Base-by-base conservation (phyloP, 345 rosid species). In the Physaria fendleri region DNA sequence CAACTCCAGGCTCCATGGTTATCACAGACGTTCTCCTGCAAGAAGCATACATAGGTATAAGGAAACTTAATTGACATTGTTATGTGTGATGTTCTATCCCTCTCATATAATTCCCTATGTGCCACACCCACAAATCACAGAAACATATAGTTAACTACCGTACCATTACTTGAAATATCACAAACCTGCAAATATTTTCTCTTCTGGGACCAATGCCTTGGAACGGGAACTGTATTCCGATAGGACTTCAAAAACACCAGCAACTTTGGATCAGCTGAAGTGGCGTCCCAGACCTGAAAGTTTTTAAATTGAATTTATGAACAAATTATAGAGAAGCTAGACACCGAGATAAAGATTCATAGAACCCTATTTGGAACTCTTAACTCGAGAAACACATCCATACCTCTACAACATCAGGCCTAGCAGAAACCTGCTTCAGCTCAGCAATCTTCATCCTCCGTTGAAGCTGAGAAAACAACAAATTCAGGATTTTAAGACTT, bases 361-460 rank as follows among this genome's bases (percentile, higher is more conserved):
- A 38, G 34, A 55, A 8, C n/a, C 23, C 5, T 5, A 22, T 2
- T 2, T 18, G 25, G 8, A 15, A 64, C 30, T 63, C 5, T 12
- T 12, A 8, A 5, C 21, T 35, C 35, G 42, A 62, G 16, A 41
- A 21, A 59, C 33, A 24, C 68, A 70, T 33, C 16, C 57, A 13
- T 76, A 94, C 97, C 96, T 90, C 99, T 46, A 94, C 99, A 18
- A 90, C 99, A 90, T 90, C 97, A 62, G 97, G 99, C 79, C 96
- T 87, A 11, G 96, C 75, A 61, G 93, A 87, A 9, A 87, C 89
- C 71, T 90, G 95, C 73, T 94, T 94, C 37, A 94, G 78, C 72
- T 84, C 85, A 59, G 93, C 96, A 78, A 90, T 82, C 67, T 90
- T 94, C 99, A 94, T 90, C 63, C 96, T 78, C 33, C 96, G 73